These are phyloP conservation scores for Aspergillus sclerotialis DNA, from an alignment of 2,329 filamentous ascomycete genomes.

Conservation along the genomic window DNA sequence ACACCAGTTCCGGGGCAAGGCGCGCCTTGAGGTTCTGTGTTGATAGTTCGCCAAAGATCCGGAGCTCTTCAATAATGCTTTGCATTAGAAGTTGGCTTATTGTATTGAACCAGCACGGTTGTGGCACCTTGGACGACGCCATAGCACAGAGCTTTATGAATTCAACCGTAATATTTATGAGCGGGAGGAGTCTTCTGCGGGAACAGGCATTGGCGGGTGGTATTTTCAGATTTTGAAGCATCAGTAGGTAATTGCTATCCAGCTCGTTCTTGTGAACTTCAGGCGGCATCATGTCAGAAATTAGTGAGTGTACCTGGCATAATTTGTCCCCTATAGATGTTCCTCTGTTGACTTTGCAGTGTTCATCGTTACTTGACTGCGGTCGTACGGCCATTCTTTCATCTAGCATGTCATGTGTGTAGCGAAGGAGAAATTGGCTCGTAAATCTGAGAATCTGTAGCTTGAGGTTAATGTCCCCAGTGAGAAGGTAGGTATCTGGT, in stretches of 20 bases:
- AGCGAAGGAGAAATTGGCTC: conserved; percentile 37
- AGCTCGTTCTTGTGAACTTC: neutral
- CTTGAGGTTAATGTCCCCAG: conserved; percentile 41
- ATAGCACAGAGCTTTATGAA: conserved; percentile 44
- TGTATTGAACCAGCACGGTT: conserved; percentile 39
- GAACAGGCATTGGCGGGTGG: conserved; percentile 11
- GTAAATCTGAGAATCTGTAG: conserved; percentile 43
- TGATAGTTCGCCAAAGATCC: conserved; percentile 31
- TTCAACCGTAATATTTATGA: conserved; percentile 39
- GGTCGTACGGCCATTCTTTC: too few species aligned
- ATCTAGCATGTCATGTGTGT: conserved; percentile 8
- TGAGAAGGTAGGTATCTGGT: conserved; percentile 29
- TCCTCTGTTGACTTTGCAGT: too few species aligned
- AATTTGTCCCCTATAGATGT: too few species aligned
- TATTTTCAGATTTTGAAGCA: neutral
- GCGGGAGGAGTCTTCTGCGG: conserved; percentile 13
- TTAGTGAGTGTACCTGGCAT: neutral
- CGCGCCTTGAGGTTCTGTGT: too few species aligned
- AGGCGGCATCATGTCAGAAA: neutral
- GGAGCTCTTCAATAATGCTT: conserved; percentile 43
- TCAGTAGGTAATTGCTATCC: neutral
- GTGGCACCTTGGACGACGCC: conserved; percentile 21
- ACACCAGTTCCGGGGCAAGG: conserved; percentile 25
- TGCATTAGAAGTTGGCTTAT: conserved; percentile 45
- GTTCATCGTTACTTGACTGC: neutral